Base-by-base conservation (phyloP, 2,329 filamentous ascomycete genomes). In the Myriosclerotinia curreyana region DNA sequence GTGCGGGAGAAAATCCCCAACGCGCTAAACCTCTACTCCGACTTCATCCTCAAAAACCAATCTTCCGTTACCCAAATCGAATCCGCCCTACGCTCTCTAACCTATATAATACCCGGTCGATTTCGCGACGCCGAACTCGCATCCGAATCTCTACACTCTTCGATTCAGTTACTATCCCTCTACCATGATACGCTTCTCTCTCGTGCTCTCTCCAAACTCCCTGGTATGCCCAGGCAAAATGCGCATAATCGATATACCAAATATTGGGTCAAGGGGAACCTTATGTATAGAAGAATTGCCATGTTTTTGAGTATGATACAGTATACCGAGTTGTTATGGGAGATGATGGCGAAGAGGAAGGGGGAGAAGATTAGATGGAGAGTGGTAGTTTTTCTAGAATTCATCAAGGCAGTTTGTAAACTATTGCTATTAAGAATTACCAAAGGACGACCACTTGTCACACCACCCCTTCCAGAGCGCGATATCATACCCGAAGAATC, bases 61-160 rank as follows among this genome's bases (percentile, higher is more conserved):
- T 89, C 92, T 73, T 92, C 96, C 66, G 92, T 99, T 61, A 91
- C 92, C 58, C 93, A 96, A 79, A 94, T 99, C 68, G 95, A 99
- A 80, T 96, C 91, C 68, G 92, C 92, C 17, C 80, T 99, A 74
- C 87, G 95, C 48, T 96, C 92, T 36, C 79, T 99, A 69, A 97
- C 94, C 55, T 99, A 99, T 76, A 92, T 99, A 69, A 95, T 98
- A 58, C 95, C 94, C 65, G 93, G 91, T 64, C 90, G 91, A 62
- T 94, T 94, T 73, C 86, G 91, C 71, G 94, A 98, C 77, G 93
- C 94, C 67, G 95, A 98, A 76, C 89, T 98, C 71, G 92, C 94
- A 56, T 96, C 94, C 60, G 95, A 99, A 78, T 94, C 90, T 53
- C 83, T 96, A 58, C 91, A 96, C 76, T 95, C 91, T 17, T 87